These are phyloP conservation scores for Diutina catenulata DNA, from an alignment of 1,139 yeast genomes.

Conservation along the genomic window DNA sequence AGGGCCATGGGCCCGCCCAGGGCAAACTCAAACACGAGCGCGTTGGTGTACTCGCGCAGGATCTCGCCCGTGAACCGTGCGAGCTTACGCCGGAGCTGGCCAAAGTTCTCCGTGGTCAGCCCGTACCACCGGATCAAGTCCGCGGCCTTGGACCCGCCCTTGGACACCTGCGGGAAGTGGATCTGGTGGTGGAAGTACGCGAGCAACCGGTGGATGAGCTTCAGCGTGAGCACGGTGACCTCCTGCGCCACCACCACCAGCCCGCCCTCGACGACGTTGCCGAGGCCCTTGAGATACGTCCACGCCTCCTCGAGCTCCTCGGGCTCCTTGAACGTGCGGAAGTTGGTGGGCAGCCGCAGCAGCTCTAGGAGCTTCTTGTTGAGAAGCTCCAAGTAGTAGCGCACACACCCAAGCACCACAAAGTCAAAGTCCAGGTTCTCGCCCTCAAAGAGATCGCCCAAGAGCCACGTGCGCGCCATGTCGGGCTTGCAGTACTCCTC, in stretches of 20 bases:
- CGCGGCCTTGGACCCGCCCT: conserved; percentile 21
- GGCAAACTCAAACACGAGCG: conserved; percentile 53
- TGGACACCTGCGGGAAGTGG: conserved; percentile 39
- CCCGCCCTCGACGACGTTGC: conserved; percentile 69
- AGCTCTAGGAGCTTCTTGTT: conserved; percentile 72
- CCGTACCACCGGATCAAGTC: conserved; percentile 74
- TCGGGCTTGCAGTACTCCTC: conserved; percentile 58
- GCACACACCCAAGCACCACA: conserved; percentile 63
- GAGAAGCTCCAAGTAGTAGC: conserved; percentile 57
- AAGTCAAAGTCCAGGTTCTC: conserved; percentile 49
- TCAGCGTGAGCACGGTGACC: conserved; percentile 52
- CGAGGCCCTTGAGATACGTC: conserved; percentile 63
- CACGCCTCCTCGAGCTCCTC: conserved; percentile 78
- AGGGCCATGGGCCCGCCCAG: conserved; percentile 35
- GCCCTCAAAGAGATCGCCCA: conserved; percentile 54
- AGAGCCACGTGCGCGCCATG: conserved; percentile 54
- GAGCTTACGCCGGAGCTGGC: conserved; percentile 75
- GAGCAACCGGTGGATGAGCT: conserved; percentile 57
- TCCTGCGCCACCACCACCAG: conserved; percentile 75
- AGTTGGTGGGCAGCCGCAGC: conserved; percentile 48
- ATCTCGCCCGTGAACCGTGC: conserved; percentile 65
- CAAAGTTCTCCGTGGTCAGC: conserved; percentile 74
- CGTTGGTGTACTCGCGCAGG: conserved; percentile 64
- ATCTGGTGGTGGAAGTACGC: conserved; percentile 66
- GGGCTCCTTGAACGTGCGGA: conserved; percentile 83